Evolutionary conservation across 1,139 yeast genomes (phyloP).

Genomic region (Magnusiomyces starmeri): DNA sequence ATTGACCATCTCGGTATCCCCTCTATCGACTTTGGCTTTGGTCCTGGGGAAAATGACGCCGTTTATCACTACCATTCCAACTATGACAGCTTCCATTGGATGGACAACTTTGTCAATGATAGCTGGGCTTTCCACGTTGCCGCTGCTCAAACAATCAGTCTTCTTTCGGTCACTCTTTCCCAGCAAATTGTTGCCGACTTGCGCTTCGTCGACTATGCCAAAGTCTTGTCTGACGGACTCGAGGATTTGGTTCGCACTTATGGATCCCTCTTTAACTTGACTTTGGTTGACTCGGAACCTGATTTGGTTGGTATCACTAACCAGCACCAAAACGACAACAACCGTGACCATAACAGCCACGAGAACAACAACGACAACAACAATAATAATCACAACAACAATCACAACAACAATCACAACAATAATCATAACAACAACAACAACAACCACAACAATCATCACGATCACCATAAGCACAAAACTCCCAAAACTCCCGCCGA

Average conservation of each 20-base stretch:
- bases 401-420: background rate
- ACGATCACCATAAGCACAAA: background rate
- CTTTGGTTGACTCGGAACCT: background rate
- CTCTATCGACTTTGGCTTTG: constrained; percentile 52
- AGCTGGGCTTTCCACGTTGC: constrained; percentile 50
- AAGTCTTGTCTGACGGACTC: constrained; percentile 20
- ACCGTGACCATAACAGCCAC: background rate
- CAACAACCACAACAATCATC: background rate
- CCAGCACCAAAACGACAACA: background rate
- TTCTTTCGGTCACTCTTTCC: constrained; percentile 40
- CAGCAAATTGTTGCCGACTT: constrained; percentile 43
- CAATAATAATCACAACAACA: background rate
- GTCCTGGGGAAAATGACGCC: constrained; percentile 38
- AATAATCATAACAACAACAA: constrained; percentile 1
- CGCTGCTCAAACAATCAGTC: constrained; percentile 46
- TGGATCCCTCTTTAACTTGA: constrained; percentile 28
- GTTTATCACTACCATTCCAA: constrained; percentile 65
- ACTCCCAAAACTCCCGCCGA: constrained; percentile 14
- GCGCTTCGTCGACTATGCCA: constrained; percentile 40
- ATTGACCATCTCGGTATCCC: constrained; percentile 62
- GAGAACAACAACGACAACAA: constrained; percentile 2
- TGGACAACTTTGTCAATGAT: constrained; percentile 52
- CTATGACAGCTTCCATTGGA: constrained; percentile 64
- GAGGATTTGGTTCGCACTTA: constrained; percentile 21
- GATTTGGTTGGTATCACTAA: background rate